Conservation (phyloP, 495 filamentous ascomycete species). For the Amphirosellinia nigrospora region DNA sequence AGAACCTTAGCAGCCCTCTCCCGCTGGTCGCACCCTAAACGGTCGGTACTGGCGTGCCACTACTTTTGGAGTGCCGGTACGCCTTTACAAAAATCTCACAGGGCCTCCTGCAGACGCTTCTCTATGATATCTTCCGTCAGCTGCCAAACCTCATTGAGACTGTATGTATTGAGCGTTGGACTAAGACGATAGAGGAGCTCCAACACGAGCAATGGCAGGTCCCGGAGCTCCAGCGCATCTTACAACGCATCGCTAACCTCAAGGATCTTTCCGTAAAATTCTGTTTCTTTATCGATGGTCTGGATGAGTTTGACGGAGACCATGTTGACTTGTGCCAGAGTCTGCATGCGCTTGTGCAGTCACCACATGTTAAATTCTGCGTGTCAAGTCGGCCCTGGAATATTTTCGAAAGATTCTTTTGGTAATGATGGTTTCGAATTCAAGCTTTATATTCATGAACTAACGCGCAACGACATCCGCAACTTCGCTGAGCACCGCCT, state of each 20-base stretch:
- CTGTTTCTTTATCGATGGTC: constrained; percentile 32
- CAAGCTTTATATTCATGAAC: constrained; percentile 29
- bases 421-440: neutral
- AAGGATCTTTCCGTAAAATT: neutral
- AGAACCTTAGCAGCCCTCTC: neutral
- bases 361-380: constrained; percentile 51
- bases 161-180: neutral
- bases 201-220: neutral
- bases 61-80: neutral
- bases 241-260: neutral
- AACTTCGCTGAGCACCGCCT: constrained; percentile 32
- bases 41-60: neutral
- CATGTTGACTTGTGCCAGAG: constrained; percentile 20
- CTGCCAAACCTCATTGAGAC: neutral
- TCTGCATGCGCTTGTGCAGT: neutral
- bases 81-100: neutral
- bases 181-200: neutral
- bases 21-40: neutral
- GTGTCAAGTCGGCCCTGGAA: constrained; percentile 57
- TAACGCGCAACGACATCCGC: constrained; percentile 41
- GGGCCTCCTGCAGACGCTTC: neutral
- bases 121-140: neutral
- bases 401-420: constrained; percentile 49
- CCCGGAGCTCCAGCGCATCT: neutral
- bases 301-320: constrained; percentile 36